These are phyloP conservation scores for Tolypocladium pustulatum DNA, from an alignment of 2,329 filamentous ascomycete genomes.

Conservation along the genomic window DNA sequence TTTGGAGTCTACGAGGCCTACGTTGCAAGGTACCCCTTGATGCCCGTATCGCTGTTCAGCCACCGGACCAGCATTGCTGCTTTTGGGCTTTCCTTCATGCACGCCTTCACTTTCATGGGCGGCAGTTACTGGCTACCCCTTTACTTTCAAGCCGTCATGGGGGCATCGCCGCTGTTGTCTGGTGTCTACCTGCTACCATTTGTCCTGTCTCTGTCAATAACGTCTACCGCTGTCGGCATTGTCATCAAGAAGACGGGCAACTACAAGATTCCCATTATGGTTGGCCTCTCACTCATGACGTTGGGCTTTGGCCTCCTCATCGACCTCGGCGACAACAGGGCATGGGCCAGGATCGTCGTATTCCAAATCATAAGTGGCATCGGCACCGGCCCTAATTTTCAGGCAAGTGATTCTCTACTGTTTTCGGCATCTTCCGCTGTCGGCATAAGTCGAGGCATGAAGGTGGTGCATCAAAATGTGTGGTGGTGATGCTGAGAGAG, in stretches of 20 bases:
- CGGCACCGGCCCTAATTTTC: conserved; percentile 59
- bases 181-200: conserved; percentile 67
- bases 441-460: no score
- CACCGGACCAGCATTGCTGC: conserved; percentile 54
- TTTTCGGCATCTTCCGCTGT: no score
- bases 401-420: no score
- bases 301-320: conserved; percentile 57
- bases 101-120: conserved; percentile 69
- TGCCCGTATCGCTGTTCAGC: conserved; percentile 63
- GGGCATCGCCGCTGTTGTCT: conserved; percentile 56
- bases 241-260: conserved; percentile 54
- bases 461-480: no score
- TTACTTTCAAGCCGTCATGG: conserved; percentile 71
- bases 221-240: conserved; percentile 46
- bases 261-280: conserved; percentile 51
- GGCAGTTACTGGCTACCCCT: conserved; percentile 72
- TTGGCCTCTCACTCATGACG: conserved; percentile 46
- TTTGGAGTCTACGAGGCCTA: conserved; percentile 68
- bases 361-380: conserved; percentile 55
- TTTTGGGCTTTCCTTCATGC: conserved; percentile 57
- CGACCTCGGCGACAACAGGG: conserved; percentile 44
- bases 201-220: conserved; percentile 55
- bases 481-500: no score
- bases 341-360: conserved; percentile 46
- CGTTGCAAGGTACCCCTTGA: conserved; percentile 65